Base-by-base conservation (phyloP, 1,139 yeast genomes). In the Pichia sp. region DNA sequence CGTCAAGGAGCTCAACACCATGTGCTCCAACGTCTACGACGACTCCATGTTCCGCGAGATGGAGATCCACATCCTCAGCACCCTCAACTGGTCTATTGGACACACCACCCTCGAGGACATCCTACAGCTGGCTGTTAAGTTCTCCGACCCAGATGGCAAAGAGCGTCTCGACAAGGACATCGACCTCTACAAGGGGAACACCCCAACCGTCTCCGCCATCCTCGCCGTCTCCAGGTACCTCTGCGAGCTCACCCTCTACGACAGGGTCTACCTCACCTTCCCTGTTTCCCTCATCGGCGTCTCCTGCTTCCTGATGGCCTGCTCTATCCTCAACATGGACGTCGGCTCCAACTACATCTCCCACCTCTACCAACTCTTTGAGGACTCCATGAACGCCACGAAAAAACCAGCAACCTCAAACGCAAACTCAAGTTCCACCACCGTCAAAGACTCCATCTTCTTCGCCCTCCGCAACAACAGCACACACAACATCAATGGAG, bases 41-140 rank as follows among this genome's bases (percentile, higher is more conserved):
- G 85, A 83, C 59, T 85, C 85, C 56, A 89, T 91, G 95, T 90
- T 93, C 70, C 77, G 85, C 44, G 97, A 91, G 68, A 93, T 93
- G 98, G 98, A 93, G 70, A 80, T 82, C 69, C 98, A 93, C 68
- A 85, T 93, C 42, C 73, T 93, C 51, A 73, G 82, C 51, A 90
- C 98, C 1, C 73, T 93, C 52, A 87, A 87, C 51, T 93, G 99
- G 99, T 74, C 78, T 12, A 67, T 88, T 48, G 80, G 83, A 43
- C 83, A 79, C 46, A 60, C 71, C 1, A 65, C 78, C 44, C 71
- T 82, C 49, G 86, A 83, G 63, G 86, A 82, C 50, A 77, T 83
- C 57, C 69, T 82, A 51, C 86, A 82, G 62, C 64, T 82, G 49
- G 75, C 83, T 10, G 74, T 81, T 44, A 66, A 68, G 48, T 66